Evolutionary conservation across 495 filamentous ascomycete genomes (phyloP), one percentile per base, ranked within the genome.

Genomic region (Copromyces sp.): DNA sequence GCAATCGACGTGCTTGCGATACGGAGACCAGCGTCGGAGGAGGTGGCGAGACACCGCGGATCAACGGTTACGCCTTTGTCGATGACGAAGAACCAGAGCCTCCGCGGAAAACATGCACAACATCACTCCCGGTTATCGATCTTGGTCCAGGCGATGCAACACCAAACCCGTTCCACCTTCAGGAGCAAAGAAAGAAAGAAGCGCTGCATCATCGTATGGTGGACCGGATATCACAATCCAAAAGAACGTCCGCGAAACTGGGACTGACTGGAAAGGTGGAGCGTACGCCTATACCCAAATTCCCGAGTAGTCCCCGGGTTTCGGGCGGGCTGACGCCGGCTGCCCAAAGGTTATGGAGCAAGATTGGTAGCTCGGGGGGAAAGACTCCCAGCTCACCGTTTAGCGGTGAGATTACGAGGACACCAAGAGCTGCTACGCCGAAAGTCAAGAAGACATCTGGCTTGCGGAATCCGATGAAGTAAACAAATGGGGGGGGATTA

Each of bases 1-100:
- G 95, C 14, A 88, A 87, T 0, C 88, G 90, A 5, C 86, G 89
- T 17, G 82, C 84, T 4, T 87, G 86, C 3, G 87, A 89, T n/a
- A 87, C 89, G 0, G 92, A 97, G 76, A 85, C 87, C 9, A 89
- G 86, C 4, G 88, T 88, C 39, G 82, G 82, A 3, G 84, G 82
- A 24, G 90, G 88, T n/a, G 84, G 82, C 3, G 91, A 95, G 78
- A 98, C 95, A 1, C 95, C 95, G 0, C 86, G 93, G 3, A 93
- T 98, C 0, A 93, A 93, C 71, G 95, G 95, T 29, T 99, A 97
- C 77, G 89, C 92, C 3, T 98, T 98, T 80, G 95, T 99, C 53
- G 94, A 97, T 75, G 92, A 96, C 76, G 91, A 93, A 59, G 84
- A 86, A 40, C 83, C 82, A 4, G 81, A 81, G 68, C 79, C 81